Evolutionary conservation across 306 rosid species (phyloP).

Genomic region (Myrica gale): DNA sequence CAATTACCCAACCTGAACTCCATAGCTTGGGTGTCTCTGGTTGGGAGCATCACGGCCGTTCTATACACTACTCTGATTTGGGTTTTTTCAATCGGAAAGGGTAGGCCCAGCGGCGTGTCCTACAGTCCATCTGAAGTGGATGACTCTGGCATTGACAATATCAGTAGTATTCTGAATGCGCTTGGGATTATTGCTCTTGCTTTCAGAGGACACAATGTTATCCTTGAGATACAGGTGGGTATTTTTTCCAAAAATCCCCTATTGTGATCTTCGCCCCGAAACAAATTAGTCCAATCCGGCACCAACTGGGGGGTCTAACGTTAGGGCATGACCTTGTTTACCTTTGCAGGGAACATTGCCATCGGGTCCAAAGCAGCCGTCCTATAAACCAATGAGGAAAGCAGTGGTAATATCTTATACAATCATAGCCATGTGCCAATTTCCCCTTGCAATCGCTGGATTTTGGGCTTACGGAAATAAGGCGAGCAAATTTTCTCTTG

Average conservation of each 20-base stretch:
- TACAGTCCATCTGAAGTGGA: constrained; percentile 9
- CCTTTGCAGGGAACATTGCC: constrained; percentile 73
- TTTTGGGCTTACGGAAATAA: constrained; percentile 68
- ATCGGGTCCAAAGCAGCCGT: constrained; percentile 35
- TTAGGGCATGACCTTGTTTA: too few species aligned
- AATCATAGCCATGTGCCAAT: constrained; percentile 43
- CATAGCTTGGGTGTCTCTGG: constrained; percentile 41
- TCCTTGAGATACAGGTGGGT: constrained; percentile 71
- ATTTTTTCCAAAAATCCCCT: too few species aligned
- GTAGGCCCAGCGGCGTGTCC: constrained; percentile 33
- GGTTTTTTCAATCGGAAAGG: constrained; percentile 47
- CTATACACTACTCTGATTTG: constrained; percentile 45
- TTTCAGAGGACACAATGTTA: constrained; percentile 66
- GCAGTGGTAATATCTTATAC: constrained; percentile 50
- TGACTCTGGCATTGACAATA: constrained; percentile 13
- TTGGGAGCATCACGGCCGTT: constrained; percentile 42
- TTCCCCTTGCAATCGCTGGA: constrained; percentile 58
- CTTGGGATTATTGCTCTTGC: constrained; percentile 51
- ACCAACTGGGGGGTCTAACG: too few species aligned
- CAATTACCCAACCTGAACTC: constrained; percentile 67
- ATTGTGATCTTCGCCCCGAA: too few species aligned
- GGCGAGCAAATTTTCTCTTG: constrained; percentile 26
- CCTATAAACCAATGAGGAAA: constrained; percentile 43
- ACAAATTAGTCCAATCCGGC: too few species aligned
- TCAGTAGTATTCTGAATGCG: constrained; percentile 37